Conservation (phyloP, 2,329 filamentous ascomycete species). For the Cladosporium oxysporum region DNA sequence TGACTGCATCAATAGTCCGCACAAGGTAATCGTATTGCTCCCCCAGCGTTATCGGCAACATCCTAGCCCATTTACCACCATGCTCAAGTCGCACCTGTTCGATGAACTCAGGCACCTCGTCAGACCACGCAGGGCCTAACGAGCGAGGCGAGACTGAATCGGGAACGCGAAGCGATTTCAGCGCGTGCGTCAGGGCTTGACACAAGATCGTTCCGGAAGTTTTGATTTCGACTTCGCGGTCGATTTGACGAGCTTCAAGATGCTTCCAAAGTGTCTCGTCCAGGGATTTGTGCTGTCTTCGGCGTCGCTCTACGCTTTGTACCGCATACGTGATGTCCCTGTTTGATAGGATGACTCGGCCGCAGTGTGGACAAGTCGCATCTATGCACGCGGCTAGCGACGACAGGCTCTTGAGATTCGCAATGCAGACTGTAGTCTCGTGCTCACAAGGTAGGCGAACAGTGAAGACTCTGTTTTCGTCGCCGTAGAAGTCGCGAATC, state of each 20-base stretch:
- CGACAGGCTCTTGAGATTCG: background rate
- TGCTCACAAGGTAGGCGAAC: conserved; percentile 4
- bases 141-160: background rate
- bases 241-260: background rate
- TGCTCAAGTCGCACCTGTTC: background rate
- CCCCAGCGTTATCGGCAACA: background rate
- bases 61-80: background rate
- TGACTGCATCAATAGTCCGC: background rate
- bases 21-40: background rate
- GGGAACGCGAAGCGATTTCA: background rate
- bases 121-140: background rate
- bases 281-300: background rate
- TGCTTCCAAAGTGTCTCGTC: conserved; percentile 2
- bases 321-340: background rate
- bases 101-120: background rate
- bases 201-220: background rate
- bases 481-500: background rate
- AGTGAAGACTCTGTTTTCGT: background rate
- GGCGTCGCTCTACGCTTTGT: background rate
- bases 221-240: background rate
- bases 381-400: conserved; percentile 1
- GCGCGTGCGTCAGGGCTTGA: background rate
- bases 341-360: background rate
- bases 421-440: background rate
- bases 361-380: background rate